Percentiles rank a stretch among this genome's conserved stretches.
Conservation (phyloP, 768 basidiomycete genomes). For the Chalciporus sphaerocephalus region DNA sequence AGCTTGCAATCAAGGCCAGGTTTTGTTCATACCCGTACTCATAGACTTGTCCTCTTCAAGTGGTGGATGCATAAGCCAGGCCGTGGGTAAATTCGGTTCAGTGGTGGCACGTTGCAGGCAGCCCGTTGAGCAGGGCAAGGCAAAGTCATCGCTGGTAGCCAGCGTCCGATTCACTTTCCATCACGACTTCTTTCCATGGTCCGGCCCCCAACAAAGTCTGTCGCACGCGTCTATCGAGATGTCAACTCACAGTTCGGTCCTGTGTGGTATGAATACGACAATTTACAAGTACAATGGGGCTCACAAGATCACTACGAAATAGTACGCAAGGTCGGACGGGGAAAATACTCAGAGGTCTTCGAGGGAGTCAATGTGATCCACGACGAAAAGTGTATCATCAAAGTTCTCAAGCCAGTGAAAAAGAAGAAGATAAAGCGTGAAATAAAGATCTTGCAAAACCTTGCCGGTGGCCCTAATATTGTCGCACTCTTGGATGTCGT, state of each 20-base stretch:
- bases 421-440: conserved; percentile 99
- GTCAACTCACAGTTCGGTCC: conserved; percentile 85
- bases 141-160: conserved; percentile 10
- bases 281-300: conserved; percentile 96
- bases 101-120: conserved; percentile 16
- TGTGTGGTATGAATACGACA: conserved; percentile 97
- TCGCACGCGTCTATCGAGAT: conserved; percentile 82
- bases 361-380: conserved; percentile 89
- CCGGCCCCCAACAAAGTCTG: conserved; percentile 68
- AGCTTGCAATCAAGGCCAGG: too few species aligned
- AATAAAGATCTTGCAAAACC: conserved; percentile 96
- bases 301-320: conserved; percentile 97
- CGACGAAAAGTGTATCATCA: conserved; percentile 95
- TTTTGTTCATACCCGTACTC: too few species aligned
- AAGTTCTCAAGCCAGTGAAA: conserved; percentile 98
- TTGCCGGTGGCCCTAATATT: conserved; percentile 93
- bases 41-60: background rate
- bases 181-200: conserved; percentile 47
- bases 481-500: conserved; percentile 93
- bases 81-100: conserved; percentile 28
- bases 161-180: conserved; percentile 7
- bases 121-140: conserved; percentile 3
- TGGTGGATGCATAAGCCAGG: background rate
- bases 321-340: conserved; percentile 91
- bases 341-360: conserved; percentile 95